phyloP scores from a whole-genome alignment of 345 rosid species.

The Salix udensis region DNA sequence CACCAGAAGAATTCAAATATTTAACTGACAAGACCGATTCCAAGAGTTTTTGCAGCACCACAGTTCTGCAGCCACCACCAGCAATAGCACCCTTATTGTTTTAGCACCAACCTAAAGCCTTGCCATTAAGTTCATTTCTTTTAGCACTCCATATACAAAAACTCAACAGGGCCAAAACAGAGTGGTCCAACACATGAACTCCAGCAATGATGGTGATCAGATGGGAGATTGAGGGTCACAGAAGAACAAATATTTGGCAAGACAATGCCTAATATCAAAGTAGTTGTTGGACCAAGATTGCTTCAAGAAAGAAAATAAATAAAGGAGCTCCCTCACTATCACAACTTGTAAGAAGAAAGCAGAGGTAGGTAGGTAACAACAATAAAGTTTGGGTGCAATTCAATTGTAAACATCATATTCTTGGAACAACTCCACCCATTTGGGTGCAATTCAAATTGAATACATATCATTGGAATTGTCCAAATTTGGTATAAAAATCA shows the following conservation, averaged over 20 bases:
- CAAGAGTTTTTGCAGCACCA: neutral
- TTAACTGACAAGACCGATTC: neutral
- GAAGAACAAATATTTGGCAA: neutral
- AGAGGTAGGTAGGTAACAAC: neutral
- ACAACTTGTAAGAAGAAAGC: neutral
- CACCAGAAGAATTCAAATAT: neutral
- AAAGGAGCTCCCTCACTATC: neutral
- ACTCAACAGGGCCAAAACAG: neutral
- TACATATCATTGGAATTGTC: neutral
- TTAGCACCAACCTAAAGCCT: neutral
- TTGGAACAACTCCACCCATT: neutral
- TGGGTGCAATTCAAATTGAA: neutral
- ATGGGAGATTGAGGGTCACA: neutral
- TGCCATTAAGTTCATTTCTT: neutral
- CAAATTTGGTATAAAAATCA: neutral
- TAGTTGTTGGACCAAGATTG: neutral
- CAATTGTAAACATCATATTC: neutral
- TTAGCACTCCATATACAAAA: neutral
- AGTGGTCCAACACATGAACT: neutral
- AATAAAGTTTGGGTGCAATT: neutral
- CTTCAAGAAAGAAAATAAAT: neutral
- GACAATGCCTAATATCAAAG: neutral
- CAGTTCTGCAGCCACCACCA: neutral
- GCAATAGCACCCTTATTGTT: neutral
- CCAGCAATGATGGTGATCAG: neutral